Conservation (phyloP, 176 grass and related monocot genomes). For the Oryza meridionalis region DNA sequence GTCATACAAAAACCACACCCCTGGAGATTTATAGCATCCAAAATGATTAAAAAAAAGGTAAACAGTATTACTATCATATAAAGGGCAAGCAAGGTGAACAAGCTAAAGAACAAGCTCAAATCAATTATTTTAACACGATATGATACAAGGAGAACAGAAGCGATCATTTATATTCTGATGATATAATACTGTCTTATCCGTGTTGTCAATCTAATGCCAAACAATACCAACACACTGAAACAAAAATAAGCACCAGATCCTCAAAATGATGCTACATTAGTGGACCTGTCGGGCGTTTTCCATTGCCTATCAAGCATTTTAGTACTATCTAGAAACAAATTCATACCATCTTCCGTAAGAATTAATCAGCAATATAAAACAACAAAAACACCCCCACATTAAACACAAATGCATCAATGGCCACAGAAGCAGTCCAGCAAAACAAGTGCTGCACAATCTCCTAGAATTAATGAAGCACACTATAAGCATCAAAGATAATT, state of each 20-base stretch:
- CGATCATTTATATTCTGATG: neutral
- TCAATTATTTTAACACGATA: neutral
- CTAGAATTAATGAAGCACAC: neutral
- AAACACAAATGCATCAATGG: neutral
- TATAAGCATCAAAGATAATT: neutral
- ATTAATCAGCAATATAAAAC: neutral
- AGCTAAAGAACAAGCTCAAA: neutral
- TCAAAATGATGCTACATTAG: neutral
- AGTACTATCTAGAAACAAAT: neutral
- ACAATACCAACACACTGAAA: neutral
- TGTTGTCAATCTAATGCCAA: neutral
- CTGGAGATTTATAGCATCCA: neutral
- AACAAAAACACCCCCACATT: neutral
- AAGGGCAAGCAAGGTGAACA: neutral
- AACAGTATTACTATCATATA: neutral
- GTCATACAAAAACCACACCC: neutral
- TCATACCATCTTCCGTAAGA: neutral
- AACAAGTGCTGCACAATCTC: neutral
- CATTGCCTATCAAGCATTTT: neutral
- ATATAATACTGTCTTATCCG: neutral
- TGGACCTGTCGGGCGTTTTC: neutral
- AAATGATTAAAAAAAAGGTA: neutral
- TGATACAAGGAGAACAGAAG: slow-evolving; percentile 16
- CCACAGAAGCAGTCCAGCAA: neutral
- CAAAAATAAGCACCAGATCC: neutral